Conservation (phyloP, 1,284 basidiomycete species). For the Coniferiporia sulphurascens region DNA sequence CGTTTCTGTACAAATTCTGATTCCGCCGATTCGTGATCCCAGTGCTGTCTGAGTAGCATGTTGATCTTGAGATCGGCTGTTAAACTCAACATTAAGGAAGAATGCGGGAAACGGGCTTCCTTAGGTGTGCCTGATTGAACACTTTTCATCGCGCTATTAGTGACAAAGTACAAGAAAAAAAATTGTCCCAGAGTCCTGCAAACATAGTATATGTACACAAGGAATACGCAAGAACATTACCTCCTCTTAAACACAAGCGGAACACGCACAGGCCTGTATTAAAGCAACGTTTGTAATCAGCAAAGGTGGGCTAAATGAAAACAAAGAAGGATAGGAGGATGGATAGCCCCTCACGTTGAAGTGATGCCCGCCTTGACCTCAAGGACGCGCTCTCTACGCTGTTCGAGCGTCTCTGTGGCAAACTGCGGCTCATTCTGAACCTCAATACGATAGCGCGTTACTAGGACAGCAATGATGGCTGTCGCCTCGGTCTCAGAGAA, state of each 20-base stretch:
- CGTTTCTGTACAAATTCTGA: too few species aligned
- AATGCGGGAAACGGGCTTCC: too few species aligned
- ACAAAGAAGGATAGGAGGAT: conserved; percentile 3
- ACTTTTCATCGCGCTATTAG: too few species aligned
- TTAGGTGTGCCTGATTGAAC: too few species aligned
- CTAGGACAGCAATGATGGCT: conserved; percentile 13
- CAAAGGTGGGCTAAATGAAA: neutral
- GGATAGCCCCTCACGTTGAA: conserved; percentile 23
- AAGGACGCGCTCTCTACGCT: conserved; percentile 27
- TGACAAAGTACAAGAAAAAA: too few species aligned
- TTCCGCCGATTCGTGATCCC: too few species aligned
- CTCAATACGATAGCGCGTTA: conserved; percentile 15
- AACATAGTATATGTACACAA: neutral
- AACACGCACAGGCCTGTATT: conserved; percentile 13
- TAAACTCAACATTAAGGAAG: too few species aligned
- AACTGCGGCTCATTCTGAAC: conserved; percentile 30
- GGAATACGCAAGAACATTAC: neutral
- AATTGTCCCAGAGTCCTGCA: too few species aligned
- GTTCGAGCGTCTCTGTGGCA: conserved; percentile 28
- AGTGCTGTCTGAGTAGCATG: too few species aligned
- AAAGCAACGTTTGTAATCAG: neutral
- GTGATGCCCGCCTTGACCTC: conserved; percentile 21
- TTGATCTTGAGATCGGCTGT: too few species aligned
- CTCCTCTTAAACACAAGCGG: conserved; percentile 17
- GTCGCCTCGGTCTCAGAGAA: conserved; percentile 17